phyloP scores from a whole-genome alignment of 371 early-diverging fungal genomes.

The Mortierella sp. region DNA sequence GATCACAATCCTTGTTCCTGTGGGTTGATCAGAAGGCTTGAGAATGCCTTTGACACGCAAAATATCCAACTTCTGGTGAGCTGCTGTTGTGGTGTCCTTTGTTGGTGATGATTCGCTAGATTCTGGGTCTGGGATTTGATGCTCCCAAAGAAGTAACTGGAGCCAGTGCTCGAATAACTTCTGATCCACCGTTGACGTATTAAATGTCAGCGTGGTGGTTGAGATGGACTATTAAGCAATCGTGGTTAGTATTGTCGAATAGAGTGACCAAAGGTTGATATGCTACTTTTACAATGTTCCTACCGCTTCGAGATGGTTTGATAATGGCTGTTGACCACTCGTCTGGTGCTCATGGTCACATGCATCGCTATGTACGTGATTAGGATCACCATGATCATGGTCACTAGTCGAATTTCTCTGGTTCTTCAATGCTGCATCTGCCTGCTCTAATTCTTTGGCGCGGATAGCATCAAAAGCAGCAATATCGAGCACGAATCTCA shows the following conservation, averaged over 20 bases:
- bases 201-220: slow-evolving; percentile 62
- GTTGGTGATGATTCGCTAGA: slow-evolving; percentile 7
- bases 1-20: slow-evolving; percentile 69
- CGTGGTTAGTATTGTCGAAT: background rate
- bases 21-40: slow-evolving; percentile 58
- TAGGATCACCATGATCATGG: slow-evolving; percentile 15
- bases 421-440: slow-evolving; percentile 28
- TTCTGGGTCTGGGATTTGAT: slow-evolving; percentile 62
- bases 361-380: slow-evolving; percentile 59
- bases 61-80: slow-evolving; percentile 62
- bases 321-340: slow-evolving; percentile 46
- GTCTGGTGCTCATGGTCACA: slow-evolving; percentile 60
- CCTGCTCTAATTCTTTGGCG: slow-evolving; percentile 51
- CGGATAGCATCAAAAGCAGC: slow-evolving; percentile 47
- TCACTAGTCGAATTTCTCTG: background rate
- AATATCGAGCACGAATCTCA: slow-evolving; percentile 42
- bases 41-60: slow-evolving; percentile 90
- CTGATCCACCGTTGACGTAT: slow-evolving; percentile 34
- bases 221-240: slow-evolving; percentile 60
- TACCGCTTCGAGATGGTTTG: slow-evolving; percentile 46
- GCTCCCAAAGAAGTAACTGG: slow-evolving; percentile 93
- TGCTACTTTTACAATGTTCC: background rate
- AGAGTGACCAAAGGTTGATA: background rate
- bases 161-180: slow-evolving; percentile 85
- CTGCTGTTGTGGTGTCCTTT: background rate